These are phyloP conservation scores for Penicillium sp. DNA, from an alignment of 2,329 filamentous ascomycete genomes.

Conservation along the genomic window DNA sequence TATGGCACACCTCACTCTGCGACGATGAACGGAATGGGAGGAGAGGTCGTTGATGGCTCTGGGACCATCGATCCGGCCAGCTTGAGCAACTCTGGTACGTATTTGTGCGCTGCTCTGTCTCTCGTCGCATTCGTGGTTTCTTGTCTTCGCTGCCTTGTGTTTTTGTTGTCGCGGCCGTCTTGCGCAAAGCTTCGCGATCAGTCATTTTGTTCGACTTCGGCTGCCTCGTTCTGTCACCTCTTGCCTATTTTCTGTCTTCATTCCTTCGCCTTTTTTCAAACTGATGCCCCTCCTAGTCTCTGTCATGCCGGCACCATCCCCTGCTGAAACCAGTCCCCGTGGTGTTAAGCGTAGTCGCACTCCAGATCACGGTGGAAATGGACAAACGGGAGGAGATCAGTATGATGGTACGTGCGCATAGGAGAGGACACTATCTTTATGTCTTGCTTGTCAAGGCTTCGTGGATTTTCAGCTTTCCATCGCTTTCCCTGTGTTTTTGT, in stretches of 20 bases:
- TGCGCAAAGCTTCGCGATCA: slow-evolving; percentile 6
- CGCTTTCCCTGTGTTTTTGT: slow-evolving; percentile 33
- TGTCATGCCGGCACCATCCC: slow-evolving; percentile 34
- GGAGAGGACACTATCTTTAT: slow-evolving; percentile 23
- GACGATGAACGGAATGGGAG: slow-evolving; percentile 61
- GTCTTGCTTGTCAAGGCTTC: slow-evolving; percentile 17
- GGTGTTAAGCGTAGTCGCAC: slow-evolving; percentile 77
- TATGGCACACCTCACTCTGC: slow-evolving; percentile 47
- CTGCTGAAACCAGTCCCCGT: slow-evolving; percentile 55
- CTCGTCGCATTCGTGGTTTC: slow-evolving; percentile 2
- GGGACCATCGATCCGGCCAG: slow-evolving; percentile 88
- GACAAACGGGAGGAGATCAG: slow-evolving; percentile 55
- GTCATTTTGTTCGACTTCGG: slow-evolving; percentile 1
- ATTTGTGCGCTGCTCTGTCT: slow-evolving; percentile 28
- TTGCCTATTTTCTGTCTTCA: slow-evolving; percentile 13
- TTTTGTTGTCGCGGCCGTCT: slow-evolving; percentile 13
- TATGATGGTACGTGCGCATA: slow-evolving; percentile 64
- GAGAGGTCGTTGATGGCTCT: slow-evolving; percentile 61
- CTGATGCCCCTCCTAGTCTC: slow-evolving; percentile 36
- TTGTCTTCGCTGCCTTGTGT: slow-evolving; percentile 11
- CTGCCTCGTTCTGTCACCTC: slow-evolving; percentile 4
- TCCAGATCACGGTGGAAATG: slow-evolving; percentile 60
- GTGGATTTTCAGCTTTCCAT: slow-evolving; percentile 14
- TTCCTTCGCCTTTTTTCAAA: slow-evolving; percentile 28
- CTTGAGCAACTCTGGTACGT: slow-evolving; percentile 70